phyloP scores from a whole-genome alignment of 805 yeast genomes.

The Scheffersomyces ergatensis region DNA sequence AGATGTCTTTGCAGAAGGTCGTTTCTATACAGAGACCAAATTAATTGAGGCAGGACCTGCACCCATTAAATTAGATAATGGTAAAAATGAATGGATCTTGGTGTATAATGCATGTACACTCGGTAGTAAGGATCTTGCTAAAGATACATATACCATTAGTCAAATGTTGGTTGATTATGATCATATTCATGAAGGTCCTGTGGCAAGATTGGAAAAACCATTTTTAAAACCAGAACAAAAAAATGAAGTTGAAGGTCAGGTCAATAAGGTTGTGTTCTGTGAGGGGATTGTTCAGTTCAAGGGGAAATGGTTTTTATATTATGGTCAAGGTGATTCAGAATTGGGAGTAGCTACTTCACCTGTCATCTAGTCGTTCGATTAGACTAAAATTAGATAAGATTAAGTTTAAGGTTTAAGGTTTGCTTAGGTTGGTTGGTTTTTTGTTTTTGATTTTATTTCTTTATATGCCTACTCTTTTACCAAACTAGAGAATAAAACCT shows the following conservation, averaged over 20 bases:
- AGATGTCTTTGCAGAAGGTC: conserved; percentile 24
- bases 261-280: conserved; percentile 40
- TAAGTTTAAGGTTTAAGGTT: no score
- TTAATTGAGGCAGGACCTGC: conserved; percentile 43
- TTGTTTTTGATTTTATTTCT: no score
- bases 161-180: conserved; percentile 44
- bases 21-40: conserved; percentile 28
- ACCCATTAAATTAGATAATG: conserved; percentile 32
- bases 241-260: conserved; percentile 39
- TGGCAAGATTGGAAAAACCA: conserved; percentile 37
- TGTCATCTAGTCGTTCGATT: background rate
- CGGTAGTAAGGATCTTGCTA: conserved; percentile 29
- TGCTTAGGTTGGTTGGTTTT: no score
- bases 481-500: no score
- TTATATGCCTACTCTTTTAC: background rate
- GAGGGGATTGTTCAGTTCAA: conserved; percentile 42
- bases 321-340: conserved; percentile 42
- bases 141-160: conserved; percentile 32
- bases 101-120: conserved; percentile 38
- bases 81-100: conserved; percentile 31
- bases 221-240: conserved; percentile 28
- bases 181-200: conserved; percentile 29
- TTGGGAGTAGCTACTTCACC: conserved; percentile 40
- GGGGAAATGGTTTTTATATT: conserved; percentile 41
- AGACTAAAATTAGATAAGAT: no score